Evolutionary conservation across 1,284 basidiomycete species (phyloP).

Genomic region (Golubevia sp.): DNA sequence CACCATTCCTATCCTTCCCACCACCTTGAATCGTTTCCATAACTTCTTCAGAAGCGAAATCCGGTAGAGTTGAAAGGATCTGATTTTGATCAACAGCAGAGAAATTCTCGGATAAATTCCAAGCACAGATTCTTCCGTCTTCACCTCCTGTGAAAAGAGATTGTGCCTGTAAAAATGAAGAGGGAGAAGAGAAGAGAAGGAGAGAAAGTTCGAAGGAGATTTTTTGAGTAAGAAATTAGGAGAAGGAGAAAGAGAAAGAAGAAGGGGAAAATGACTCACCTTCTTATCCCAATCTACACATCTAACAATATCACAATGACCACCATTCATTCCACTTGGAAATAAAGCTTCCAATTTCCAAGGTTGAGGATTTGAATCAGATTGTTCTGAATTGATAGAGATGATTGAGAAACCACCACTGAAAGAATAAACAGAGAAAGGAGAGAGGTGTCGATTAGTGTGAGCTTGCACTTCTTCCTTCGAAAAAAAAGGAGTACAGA

Average conservation of each 20-base stretch:
- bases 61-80: too few species aligned
- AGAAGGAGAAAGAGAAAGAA: too few species aligned
- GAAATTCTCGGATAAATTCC: constrained; percentile 11
- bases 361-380: not conserved
- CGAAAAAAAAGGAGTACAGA: not conserved
- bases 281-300: constrained; percentile 23
- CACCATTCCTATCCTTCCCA: too few species aligned
- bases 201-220: too few species aligned
- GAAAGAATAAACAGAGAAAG: constrained; percentile 9
- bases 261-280: too few species aligned
- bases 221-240: too few species aligned
- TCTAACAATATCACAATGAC: constrained; percentile 42
- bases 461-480: constrained; percentile 4
- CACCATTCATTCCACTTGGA: constrained; percentile 20
- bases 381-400: not conserved
- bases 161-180: constrained; percentile 6
- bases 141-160: constrained; percentile 40
- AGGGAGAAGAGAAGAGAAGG: too few species aligned
- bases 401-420: constrained; percentile 21
- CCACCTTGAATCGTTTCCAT: too few species aligned
- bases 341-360: constrained; percentile 23
- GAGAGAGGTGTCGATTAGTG: constrained; percentile 10
- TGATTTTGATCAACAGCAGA: too few species aligned
- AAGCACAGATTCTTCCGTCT: constrained; percentile 39
- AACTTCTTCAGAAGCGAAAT: too few species aligned